Evolutionary conservation across 345 rosid species (phyloP).

Genomic region (Adansonia digitata): DNA sequence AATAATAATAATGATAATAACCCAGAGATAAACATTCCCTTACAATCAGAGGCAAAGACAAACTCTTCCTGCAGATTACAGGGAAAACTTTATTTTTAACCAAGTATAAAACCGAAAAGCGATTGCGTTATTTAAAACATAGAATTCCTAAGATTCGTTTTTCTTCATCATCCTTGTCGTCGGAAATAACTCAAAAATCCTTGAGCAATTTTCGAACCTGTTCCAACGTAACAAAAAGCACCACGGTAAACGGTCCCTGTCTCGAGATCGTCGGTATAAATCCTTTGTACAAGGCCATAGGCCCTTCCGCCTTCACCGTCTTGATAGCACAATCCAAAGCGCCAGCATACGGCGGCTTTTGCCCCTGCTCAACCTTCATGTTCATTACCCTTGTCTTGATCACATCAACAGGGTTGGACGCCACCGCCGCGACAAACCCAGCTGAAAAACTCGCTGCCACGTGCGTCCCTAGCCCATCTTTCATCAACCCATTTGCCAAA

Average conservation of each 20-base stretch:
- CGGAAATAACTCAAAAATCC: conserved; percentile 36
- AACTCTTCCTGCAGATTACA: not conserved
- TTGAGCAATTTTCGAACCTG: conserved; percentile 65
- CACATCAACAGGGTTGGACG: too few relatives aligned
- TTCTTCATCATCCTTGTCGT: conserved; percentile 12
- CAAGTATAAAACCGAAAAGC: too few relatives aligned
- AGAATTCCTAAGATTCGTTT: conserved; percentile 1
- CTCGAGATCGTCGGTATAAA: too few relatives aligned
- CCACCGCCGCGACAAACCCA: too few relatives aligned
- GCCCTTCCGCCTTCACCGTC: conserved; percentile 70
- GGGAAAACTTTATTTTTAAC: not conserved
- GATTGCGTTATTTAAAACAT: too few relatives aligned
- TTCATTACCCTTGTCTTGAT: too few relatives aligned
- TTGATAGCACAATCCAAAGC: conserved; percentile 69
- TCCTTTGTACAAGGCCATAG: conserved; percentile 68
- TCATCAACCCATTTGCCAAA: conserved; percentile 43
- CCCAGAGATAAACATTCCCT: not conserved
- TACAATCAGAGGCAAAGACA: not conserved
- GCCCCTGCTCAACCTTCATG: conserved; percentile 67
- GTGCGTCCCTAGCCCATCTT: conserved; percentile 69
- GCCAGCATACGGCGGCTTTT: conserved; percentile 60
- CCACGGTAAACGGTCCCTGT: too few relatives aligned
- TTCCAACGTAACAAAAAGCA: too few relatives aligned
- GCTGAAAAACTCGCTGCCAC: too few relatives aligned
- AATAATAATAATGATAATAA: not conserved